These are phyloP conservation scores for Dichomitus squalens DNA, from an alignment of 1,284 basidiomycete species.

Conservation along the genomic window DNA sequence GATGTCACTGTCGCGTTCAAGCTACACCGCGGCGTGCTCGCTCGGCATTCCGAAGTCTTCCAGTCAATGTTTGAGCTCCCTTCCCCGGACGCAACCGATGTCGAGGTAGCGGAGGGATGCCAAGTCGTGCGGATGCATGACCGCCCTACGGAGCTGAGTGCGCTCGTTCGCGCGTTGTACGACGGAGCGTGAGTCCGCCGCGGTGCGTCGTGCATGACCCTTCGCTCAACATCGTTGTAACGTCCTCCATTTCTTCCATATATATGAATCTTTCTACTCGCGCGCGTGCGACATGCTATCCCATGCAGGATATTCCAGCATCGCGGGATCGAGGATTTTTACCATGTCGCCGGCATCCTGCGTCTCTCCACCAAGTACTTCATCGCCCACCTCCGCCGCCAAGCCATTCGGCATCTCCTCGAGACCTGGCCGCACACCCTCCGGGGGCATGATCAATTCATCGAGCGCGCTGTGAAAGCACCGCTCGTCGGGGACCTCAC, in stretches of 20 bases:
- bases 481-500: conserved; percentile 46
- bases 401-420: conserved; percentile 51
- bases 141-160: conserved; percentile 51
- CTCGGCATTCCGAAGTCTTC: conserved; percentile 62
- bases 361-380: conserved; percentile 63
- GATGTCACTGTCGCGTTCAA: conserved; percentile 47
- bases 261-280: background rate
- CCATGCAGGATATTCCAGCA: conserved; percentile 40
- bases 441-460: conserved; percentile 57
- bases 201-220: conserved; percentile 9
- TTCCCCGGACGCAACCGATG: conserved; percentile 36
- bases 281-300: background rate
- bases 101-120: conserved; percentile 46
- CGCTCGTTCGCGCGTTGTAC: conserved; percentile 56
- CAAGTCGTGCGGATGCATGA: conserved; percentile 59
- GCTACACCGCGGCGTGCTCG: conserved; percentile 59
- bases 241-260: background rate
- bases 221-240: background rate
- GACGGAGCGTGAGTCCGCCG: conserved; percentile 52
- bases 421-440: conserved; percentile 57
- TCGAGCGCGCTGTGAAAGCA: conserved; percentile 48
- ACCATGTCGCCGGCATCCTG: conserved; percentile 53
- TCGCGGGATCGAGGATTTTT: conserved; percentile 51
- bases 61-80: conserved; percentile 59
- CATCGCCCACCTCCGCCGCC: conserved; percentile 47